Evolutionary conservation across 768 basidiomycete species (phyloP).

Genomic region (Auricularia sp.): DNA sequence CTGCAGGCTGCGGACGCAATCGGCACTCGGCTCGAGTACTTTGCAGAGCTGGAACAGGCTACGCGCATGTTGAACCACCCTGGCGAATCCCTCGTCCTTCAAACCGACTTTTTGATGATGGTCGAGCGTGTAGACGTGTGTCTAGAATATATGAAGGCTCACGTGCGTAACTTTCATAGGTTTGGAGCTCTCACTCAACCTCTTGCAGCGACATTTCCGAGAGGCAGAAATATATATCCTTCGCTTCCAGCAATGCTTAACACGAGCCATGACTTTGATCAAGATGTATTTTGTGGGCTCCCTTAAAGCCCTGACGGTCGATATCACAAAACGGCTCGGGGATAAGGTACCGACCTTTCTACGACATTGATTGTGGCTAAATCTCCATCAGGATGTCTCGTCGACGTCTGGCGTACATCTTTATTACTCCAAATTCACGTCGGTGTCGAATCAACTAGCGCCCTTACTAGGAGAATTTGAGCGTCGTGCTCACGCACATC

Average conservation of each 20-base stretch:
- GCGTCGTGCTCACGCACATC: slow-evolving; percentile 60
- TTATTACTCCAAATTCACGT: slow-evolving; percentile 80
- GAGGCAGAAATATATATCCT: slow-evolving; percentile 94
- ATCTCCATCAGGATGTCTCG: slow-evolving; percentile 52
- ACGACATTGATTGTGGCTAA: not conserved
- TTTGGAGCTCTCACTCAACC: not conserved
- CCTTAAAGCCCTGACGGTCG: slow-evolving; percentile 65
- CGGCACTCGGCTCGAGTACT: slow-evolving; percentile 74
- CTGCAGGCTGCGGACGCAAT: slow-evolving; percentile 78
- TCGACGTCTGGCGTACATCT: slow-evolving; percentile 73
- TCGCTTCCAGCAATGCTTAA: slow-evolving; percentile 97
- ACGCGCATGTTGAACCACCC: slow-evolving; percentile 92
- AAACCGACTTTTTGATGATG: slow-evolving; percentile 90
- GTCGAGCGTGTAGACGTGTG: slow-evolving; percentile 93
- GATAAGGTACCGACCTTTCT: slow-evolving; percentile 48
- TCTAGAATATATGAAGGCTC: slow-evolving; percentile 77
- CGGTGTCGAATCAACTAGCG: slow-evolving; percentile 58
- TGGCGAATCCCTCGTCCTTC: slow-evolving; percentile 82
- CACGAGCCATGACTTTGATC: slow-evolving; percentile 94
- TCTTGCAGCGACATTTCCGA: slow-evolving; percentile 67
- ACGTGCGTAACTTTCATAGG: slow-evolving; percentile 45
- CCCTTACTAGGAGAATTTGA: slow-evolving; percentile 83
- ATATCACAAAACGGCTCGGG: slow-evolving; percentile 62
- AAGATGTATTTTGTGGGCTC: slow-evolving; percentile 93
- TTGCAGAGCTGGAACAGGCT: slow-evolving; percentile 87